Conservation (phyloP, 176 grass and related monocot species). For the Carex cristatella region DNA sequence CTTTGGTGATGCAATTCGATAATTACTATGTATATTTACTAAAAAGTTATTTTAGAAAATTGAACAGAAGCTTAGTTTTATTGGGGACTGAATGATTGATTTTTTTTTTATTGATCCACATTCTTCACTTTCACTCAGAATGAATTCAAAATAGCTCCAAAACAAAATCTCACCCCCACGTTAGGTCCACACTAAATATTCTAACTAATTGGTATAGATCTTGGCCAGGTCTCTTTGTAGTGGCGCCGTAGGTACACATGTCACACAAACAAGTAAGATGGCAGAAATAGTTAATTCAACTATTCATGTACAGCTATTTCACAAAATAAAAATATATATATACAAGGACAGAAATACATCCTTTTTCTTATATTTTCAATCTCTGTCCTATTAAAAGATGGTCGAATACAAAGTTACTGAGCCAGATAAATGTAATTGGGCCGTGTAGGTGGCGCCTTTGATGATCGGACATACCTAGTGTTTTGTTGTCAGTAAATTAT, state of each 20-base stretch:
- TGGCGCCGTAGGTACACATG: not conserved
- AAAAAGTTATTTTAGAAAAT: not conserved
- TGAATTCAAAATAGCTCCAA: not conserved
- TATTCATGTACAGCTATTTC: not conserved
- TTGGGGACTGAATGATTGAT: not conserved
- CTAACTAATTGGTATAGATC: not conserved
- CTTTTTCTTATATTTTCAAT: not conserved
- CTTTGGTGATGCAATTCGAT: not conserved
- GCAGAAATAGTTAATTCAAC: not conserved
- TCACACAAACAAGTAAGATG: not conserved
- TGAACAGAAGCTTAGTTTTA: not conserved
- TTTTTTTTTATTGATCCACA: not conserved
- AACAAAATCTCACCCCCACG: not conserved
- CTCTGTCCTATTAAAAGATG: not conserved
- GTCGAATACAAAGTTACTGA: not conserved
- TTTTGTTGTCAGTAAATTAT: not conserved
- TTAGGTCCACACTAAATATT: not conserved
- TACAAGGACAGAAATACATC: not conserved
- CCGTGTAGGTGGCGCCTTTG: not conserved
- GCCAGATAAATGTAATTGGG: not conserved
- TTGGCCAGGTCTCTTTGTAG: not conserved
- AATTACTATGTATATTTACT: not conserved
- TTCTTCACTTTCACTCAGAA: not conserved
- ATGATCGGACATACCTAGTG: not conserved
- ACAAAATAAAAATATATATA: not conserved